Evolutionary conservation across 768 basidiomycete species (phyloP).

Genomic region (Mycena kentingensis): DNA sequence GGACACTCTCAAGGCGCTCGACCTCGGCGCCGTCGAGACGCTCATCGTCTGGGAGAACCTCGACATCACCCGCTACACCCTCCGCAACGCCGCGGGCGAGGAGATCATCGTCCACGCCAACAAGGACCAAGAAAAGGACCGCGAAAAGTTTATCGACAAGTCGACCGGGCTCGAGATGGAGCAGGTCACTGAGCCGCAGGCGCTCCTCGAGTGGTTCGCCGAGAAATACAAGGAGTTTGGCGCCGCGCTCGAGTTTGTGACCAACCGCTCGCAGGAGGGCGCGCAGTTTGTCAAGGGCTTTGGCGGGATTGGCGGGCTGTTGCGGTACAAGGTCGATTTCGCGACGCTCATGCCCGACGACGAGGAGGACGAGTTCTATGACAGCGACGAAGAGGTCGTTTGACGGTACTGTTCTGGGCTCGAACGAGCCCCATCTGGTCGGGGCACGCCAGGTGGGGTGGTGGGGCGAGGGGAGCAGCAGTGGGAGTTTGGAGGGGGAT

Average conservation of each 20-base stretch:
- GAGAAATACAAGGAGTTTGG: constrained; percentile 99
- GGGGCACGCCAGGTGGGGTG: constrained; percentile 72
- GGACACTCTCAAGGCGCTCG: constrained; percentile 94
- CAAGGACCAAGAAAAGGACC: constrained; percentile 88
- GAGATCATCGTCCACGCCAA: constrained; percentile 77
- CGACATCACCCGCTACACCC: constrained; percentile 82
- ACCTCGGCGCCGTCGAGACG: constrained; percentile 95
- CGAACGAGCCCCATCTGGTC: constrained; percentile 72
- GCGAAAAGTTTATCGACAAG: constrained; percentile 94
- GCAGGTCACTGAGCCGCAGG: constrained; percentile 73
- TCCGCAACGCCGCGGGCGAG: constrained; percentile 93
- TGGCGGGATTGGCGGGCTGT: constrained; percentile 93
- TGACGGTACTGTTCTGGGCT: constrained; percentile 85
- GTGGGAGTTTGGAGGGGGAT: constrained; percentile 15
- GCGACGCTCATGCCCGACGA: constrained; percentile 78
- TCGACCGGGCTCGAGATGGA: constrained; percentile 97
- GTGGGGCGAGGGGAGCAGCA: constrained; percentile 44
- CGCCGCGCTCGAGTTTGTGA: constrained; percentile 92
- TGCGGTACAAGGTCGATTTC: constrained; percentile 98
- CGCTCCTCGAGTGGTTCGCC: constrained; percentile 96
- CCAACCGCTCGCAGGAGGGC: constrained; percentile 95
- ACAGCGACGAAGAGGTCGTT: constrained; percentile 72
- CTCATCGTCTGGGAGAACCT: constrained; percentile 98
- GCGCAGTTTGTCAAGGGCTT: constrained; percentile 98
- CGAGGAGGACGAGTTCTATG: constrained; percentile 86